Base-by-base conservation (phyloP, 768 basidiomycete species). In the Termitomyces sp. region DNA sequence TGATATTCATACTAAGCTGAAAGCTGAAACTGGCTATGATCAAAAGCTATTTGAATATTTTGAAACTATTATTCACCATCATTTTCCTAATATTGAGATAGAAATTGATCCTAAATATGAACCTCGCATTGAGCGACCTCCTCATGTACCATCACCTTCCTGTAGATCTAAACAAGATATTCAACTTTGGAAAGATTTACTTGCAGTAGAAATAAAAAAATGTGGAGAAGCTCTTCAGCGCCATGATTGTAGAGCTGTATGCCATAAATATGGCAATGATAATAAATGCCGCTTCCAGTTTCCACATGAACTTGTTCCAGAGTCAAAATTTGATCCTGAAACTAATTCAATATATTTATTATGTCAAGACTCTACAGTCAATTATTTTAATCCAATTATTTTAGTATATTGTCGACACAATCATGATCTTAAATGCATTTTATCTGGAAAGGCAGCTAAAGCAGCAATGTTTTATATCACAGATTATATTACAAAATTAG, bases 381-480 rank as follows among this genome's bases (percentile, higher is more conserved):
- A 76, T 57, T 74, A 69, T 48, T 70, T 66, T 46, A 76, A 76
- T 74, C 71, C 1, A 75, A 73, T 52, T 73, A 74, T 18, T 76
- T 68, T 75, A 73, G 55, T 77, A 75, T 55, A 74, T 77, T 16
- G 70, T 72, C 0, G 67, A 0, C 12, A 48, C 15, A 48, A 76
- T 40, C 75, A 76, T 54, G 75, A 67, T 20, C 3, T 68, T 1
- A 73, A 70, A 45, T 45, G 20, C 13, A 22, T 45, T 45, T 28
- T 48, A 7, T 48, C 46, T 28, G 24, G 12, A 24, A 48, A 48
- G 15, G 48, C 48, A 74, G 75, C 71, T 1, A 76, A 73, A 53
- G 74, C 75, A 12, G 73, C 73, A 0, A 74, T 76, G 70, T 75
- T 73, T 58, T 77, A 77, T 53, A 74, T 77, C 12, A 70, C 73